Percentiles rank a stretch among this genome's conserved stretches.
phyloP scores from a whole-genome alignment of 495 filamentous ascomycete genomes.

The Penicillium samsonianum region DNA sequence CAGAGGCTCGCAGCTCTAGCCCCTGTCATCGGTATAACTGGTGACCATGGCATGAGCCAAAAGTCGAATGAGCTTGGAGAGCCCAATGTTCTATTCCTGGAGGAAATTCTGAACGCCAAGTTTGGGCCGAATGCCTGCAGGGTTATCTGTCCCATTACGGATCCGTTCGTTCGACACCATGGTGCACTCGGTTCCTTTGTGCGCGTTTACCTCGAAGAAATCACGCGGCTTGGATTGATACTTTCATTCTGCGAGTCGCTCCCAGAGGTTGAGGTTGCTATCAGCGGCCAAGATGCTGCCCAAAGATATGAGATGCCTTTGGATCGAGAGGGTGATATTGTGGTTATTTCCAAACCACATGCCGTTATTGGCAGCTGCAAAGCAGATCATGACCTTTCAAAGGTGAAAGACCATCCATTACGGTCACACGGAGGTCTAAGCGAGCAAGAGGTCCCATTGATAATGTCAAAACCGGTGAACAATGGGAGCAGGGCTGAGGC shows the following conservation, averaged over 20 bases:
- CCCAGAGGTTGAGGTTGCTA: slow-evolving; percentile 32
- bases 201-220: slow-evolving; percentile 32
- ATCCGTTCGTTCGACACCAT: slow-evolving; percentile 41
- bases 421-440: slow-evolving; percentile 40
- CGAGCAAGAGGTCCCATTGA: slow-evolving; percentile 33
- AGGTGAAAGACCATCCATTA: slow-evolving; percentile 30
- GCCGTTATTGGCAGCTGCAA: slow-evolving; percentile 33
- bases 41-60: slow-evolving; percentile 42
- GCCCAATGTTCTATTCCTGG: slow-evolving; percentile 39
- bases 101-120: slow-evolving; percentile 30
- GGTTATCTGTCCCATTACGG: slow-evolving; percentile 43
- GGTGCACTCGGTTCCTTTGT: slow-evolving; percentile 40
- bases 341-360: slow-evolving; percentile 31
- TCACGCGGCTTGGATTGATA: slow-evolving; percentile 12
- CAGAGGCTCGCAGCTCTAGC: slow-evolving; percentile 24
- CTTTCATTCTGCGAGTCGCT: slow-evolving; percentile 20
- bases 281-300: slow-evolving; percentile 31
- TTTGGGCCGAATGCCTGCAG: slow-evolving; percentile 28
- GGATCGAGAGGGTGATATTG: slow-evolving; percentile 42
- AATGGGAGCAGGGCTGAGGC: neutral
- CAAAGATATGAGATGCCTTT: slow-evolving; percentile 33
- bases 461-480: slow-evolving; percentile 26
- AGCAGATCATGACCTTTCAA: slow-evolving; percentile 33
- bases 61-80: slow-evolving; percentile 31
- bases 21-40: slow-evolving; percentile 34